A percentile compares a stretch with the other conserved stretches of the same genome.
These are phyloP conservation scores for Albatrellus ellisii DNA, from an alignment of 768 basidiomycete species.

Conservation along the genomic window DNA sequence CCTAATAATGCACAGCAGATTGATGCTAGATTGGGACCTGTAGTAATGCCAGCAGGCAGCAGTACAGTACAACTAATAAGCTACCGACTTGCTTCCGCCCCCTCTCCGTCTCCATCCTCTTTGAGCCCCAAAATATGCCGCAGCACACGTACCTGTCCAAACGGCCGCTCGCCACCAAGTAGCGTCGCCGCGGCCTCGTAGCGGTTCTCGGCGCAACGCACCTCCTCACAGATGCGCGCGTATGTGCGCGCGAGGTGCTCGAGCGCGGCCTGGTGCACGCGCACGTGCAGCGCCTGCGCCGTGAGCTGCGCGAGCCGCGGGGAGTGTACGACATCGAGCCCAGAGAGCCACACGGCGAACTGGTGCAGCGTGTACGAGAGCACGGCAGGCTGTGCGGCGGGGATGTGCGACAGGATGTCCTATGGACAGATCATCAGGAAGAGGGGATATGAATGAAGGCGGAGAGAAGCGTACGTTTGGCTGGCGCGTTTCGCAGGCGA, in stretches of 20 bases:
- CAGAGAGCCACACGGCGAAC: slow-evolving; percentile 81
- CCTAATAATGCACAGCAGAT: too few relatives aligned
- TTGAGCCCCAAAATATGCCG: slow-evolving; percentile 72
- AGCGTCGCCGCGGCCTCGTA: slow-evolving; percentile 90
- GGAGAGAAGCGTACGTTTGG: slow-evolving; percentile 23
- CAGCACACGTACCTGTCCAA: slow-evolving; percentile 62
- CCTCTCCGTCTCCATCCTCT: slow-evolving; percentile 19
- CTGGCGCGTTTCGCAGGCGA: slow-evolving; percentile 27
- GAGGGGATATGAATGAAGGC: background rate
- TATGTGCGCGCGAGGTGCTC: slow-evolving; percentile 59
- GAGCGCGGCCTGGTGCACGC: slow-evolving; percentile 70
- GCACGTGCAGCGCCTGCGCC: slow-evolving; percentile 46
- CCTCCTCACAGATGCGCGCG: slow-evolving; percentile 57
- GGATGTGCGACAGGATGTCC: slow-evolving; percentile 69
- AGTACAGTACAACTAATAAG: too few relatives aligned
- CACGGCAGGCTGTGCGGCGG: slow-evolving; percentile 46
- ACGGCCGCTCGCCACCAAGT: slow-evolving; percentile 71
- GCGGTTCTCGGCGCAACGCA: slow-evolving; percentile 58
- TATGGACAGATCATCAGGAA: slow-evolving; percentile 14
- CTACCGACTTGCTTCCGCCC: too few relatives aligned
- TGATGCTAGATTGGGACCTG: too few relatives aligned
- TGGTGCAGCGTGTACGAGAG: slow-evolving; percentile 48
- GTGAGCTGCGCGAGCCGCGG: slow-evolving; percentile 67
- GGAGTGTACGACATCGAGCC: slow-evolving; percentile 67
- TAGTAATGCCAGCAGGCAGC: too few relatives aligned